Evolutionary conservation across 257 asterid genomes (phyloP).

Genomic region (Solanum medicagineum): DNA sequence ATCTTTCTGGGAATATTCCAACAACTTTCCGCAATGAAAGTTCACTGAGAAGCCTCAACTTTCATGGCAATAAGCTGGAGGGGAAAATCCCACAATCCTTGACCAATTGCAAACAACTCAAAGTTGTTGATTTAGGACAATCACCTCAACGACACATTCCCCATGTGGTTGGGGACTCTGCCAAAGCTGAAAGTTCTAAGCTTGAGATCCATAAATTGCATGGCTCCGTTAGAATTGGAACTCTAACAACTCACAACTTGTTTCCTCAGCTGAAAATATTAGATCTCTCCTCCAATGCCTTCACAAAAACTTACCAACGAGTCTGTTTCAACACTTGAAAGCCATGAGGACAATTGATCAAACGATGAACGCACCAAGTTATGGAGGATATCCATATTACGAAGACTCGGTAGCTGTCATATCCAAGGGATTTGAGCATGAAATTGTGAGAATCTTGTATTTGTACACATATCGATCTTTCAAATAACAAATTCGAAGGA

Average conservation of each 20-base stretch:
- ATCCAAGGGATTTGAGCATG: neutral
- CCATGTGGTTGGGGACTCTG: conserved; percentile 2
- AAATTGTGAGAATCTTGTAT: no score
- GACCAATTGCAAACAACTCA: conserved; percentile 2
- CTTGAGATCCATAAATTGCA: conserved; percentile 7
- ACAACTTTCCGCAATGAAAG: neutral
- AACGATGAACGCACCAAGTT: neutral
- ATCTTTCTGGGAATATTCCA: neutral
- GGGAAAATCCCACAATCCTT: conserved; percentile 8
- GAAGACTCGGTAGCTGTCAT: neutral
- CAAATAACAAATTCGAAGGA: neutral
- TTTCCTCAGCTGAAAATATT: conserved; percentile 1
- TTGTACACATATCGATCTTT: neutral
- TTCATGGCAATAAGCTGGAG: conserved; percentile 3
- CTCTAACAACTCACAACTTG: neutral
- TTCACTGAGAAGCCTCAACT: neutral
- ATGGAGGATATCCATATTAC: neutral
- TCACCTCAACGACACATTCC: no score
- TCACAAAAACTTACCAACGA: conserved; percentile 2
- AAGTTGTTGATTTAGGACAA: conserved; percentile 19
- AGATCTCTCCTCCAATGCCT: conserved; percentile 10
- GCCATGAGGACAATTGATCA: conserved; percentile 1
- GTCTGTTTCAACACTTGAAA: neutral
- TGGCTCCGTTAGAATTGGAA: neutral
- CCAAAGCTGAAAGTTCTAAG: conserved; percentile 4